Evolutionary conservation across 768 basidiomycete species (phyloP), one percentile per base, ranked within the genome.

Genomic region (Tricholoma matsutake): DNA sequence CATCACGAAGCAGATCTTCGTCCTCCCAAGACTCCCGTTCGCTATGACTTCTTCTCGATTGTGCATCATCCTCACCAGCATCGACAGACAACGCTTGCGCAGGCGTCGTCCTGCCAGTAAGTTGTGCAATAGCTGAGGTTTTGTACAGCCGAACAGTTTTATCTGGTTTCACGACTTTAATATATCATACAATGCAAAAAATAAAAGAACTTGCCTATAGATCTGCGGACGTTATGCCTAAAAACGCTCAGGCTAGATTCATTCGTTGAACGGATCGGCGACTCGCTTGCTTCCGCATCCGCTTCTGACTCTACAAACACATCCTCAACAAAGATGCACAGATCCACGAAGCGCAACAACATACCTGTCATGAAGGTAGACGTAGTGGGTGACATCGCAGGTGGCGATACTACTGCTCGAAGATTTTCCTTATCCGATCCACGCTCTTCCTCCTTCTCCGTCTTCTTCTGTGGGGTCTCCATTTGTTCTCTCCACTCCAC

Each of bases 221-320:
- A 93, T 61, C 82, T 78, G 71, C 83, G 89, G 64, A 93, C 79
- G 61, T 84, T 86, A 64, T 91, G 90, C 72, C 82, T 89, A 64
- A 92, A 76, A 31, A 80, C 77, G 34, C 68, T 75, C 41, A 75
- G 68, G 51, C 69, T 69, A 16, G 71, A 72, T 25, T 70, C 72
- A 58, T 75, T 75, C 20, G 64, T 41, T 16, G 60, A 43, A 18
- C 65, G 67, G 6, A 59, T 52, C 16, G 58, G 54, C 1, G 54
- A 54, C 13, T 34, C 37, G 20, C 59, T 54, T 25, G 45, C 57
- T 59, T 56, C 65, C 61, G 22, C 18, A 65, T 35, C 13, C 9
- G 9, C 10, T 54, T 62, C 28, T 57, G 51, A n/a, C 37, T 29
- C 55, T 18, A 39, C 7, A 10, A 18, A 20, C 1, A 4, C 25